These are phyloP conservation scores for Daedaleopsis nitida DNA, from an alignment of 768 basidiomycete genomes.

Conservation along the genomic window DNA sequence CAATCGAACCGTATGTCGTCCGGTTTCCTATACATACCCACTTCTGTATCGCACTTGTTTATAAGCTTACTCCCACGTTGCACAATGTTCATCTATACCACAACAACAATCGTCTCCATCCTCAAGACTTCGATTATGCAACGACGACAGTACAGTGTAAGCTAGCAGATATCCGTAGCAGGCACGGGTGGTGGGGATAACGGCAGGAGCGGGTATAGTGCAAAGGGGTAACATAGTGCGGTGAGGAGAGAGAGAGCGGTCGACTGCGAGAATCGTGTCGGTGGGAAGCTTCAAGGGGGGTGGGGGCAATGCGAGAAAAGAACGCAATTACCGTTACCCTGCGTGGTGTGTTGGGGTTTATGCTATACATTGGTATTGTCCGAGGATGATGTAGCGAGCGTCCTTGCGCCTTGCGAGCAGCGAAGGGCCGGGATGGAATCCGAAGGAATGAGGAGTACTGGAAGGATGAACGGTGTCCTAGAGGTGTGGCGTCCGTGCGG, in stretches of 20 bases:
- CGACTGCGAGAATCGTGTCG: constrained; percentile 13
- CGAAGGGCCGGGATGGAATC: constrained; percentile 11
- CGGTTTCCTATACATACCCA: too few species aligned
- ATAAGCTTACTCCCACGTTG: background rate
- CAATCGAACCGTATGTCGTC: too few species aligned
- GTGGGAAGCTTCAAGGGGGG: background rate
- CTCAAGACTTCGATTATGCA: constrained; percentile 16
- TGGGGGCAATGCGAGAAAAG: constrained; percentile 13
- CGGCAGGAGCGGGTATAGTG: constrained; percentile 20
- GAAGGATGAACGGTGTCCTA: constrained; percentile 10
- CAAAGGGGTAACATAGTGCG: constrained; percentile 21
- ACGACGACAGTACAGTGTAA: constrained; percentile 22
- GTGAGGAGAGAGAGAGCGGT: constrained; percentile 5
- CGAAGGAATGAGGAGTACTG: constrained; percentile 19
- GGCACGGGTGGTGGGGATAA: constrained; percentile 18
- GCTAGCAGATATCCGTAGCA: constrained; percentile 23
- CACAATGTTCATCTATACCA: background rate
- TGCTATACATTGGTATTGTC: constrained; percentile 11
- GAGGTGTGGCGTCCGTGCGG: constrained; percentile 15
- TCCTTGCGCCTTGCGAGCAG: constrained; percentile 5
- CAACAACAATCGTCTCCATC: constrained; percentile 9
- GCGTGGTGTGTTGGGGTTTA: constrained; percentile 1
- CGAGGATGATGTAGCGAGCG: background rate
- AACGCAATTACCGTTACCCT: constrained; percentile 8
- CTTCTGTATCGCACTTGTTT: background rate